Evolutionary conservation across 1,139 yeast genomes (phyloP), one percentile per base, ranked within the genome.

Genomic region (Lodderomyces oxycetoniae): DNA sequence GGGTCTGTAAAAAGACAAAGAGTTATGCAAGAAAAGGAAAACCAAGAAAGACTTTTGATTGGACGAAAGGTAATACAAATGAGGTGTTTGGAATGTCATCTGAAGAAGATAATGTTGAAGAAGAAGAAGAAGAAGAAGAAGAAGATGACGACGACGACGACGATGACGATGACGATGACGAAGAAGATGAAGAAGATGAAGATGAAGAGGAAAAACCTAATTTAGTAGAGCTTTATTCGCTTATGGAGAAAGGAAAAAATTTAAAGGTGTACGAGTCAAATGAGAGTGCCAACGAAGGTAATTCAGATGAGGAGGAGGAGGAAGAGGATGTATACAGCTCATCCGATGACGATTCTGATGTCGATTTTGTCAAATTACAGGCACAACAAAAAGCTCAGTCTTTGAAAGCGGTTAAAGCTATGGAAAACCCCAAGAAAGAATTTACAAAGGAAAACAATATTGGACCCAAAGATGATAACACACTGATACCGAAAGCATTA

Each of bases 291-390:
- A 48, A 42, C 9, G 56, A 52, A 14, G 52, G 48, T 8, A 63
- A 61, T 4, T 65, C 58, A 4, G 66, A 60, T 17, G 60, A 56
- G 30, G 59, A 59, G 12, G 42, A 38, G 14, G 56, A 55, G 23
- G 64, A 56, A 20, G 33, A 17, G 17, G 59, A 53, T 12, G 57
- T 49, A 15, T 48, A 42, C 13, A 55, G 52, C 21, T 54, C 54
- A 6, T 71, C 79, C 4, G 74, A 79, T 10, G 82, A 78, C 43
- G 88, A 80, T 45, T 77, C 77, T 23, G 80, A 77, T 45, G 77
- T 80, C 3, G 91, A 82, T 55, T 80, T 79, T 50, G 83, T 81
- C 11, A 75, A 73, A 52, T 58, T 81, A 40, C 83, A 83, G 29
- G 84, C 80, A 6, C 81, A 79, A 49, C 66, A 77, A 43, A 77